Conservation (phyloP, 495 filamentous ascomycete genomes). For the Neurospora cerealis region DNA sequence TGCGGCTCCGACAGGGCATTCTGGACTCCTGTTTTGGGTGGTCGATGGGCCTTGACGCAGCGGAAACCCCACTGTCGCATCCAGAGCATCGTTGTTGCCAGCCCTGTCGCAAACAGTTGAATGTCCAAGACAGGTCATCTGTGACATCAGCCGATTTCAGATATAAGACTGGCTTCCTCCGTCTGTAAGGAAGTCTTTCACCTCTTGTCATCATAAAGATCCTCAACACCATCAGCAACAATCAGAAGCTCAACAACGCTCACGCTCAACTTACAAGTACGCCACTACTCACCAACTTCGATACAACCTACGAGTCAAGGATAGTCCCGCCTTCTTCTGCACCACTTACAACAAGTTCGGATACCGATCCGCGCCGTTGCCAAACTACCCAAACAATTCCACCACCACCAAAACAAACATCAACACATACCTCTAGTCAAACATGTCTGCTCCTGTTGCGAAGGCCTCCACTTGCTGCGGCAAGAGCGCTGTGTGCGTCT, state of each 20-base stretch:
- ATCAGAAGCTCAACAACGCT: not conserved
- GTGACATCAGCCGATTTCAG: not conserved
- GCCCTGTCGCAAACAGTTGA: not conserved
- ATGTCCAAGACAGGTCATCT: not conserved
- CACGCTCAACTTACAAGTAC: not conserved
- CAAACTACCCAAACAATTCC: not conserved
- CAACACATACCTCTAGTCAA: not conserved
- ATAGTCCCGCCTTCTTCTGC: not conserved
- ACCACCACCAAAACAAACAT: not conserved
- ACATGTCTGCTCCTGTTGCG: conserved; percentile 13
- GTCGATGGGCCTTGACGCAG: not conserved
- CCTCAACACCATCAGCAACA: not conserved
- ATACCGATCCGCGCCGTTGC: not conserved
- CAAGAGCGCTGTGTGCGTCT: conserved; percentile 40
- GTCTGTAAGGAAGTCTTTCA: not conserved
- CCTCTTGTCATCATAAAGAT: not conserved
- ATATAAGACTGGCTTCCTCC: not conserved
- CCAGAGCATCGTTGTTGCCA: not conserved
- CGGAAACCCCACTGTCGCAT: not conserved
- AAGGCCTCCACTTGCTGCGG: conserved; percentile 40
- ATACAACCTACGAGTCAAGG: not conserved
- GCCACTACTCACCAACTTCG: not conserved
- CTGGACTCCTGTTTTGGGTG: not conserved
- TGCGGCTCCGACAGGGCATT: not conserved
- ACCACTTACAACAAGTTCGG: not conserved